Conservation (phyloP, 139 green algal genomes). For the Haematococcus sp. region DNA sequence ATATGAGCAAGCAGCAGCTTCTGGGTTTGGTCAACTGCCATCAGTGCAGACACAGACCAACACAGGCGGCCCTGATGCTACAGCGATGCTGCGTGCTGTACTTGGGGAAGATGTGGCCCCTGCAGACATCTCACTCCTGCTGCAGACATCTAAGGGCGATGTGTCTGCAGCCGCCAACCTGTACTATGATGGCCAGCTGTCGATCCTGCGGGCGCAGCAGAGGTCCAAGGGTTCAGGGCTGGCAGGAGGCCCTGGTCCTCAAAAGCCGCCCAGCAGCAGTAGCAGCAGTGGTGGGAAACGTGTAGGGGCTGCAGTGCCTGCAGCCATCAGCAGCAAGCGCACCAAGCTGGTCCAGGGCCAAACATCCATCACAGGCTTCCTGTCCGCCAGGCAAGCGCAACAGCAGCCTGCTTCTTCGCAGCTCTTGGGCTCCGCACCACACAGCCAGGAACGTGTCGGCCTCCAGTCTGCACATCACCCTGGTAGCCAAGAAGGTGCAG, state of each 20-base stretch:
- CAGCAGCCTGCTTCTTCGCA: background rate
- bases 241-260: background rate
- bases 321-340: no score
- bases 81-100: slow-evolving; percentile 29
- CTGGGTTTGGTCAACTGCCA: background rate
- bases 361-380: background rate
- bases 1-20: background rate
- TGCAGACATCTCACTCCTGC: slow-evolving; percentile 25
- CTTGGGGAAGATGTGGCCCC: slow-evolving; percentile 25
- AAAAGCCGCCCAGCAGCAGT: background rate
- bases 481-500: no score
- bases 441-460: no score
- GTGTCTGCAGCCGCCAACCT: slow-evolving; percentile 32
- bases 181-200: slow-evolving; percentile 29
- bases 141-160: slow-evolving; percentile 27
- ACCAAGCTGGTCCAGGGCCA: no score
- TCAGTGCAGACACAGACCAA: background rate
- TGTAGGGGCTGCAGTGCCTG: background rate
- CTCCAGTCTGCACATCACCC: no score
- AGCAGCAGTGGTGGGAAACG: background rate
- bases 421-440: no score
- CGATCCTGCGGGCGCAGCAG: background rate
- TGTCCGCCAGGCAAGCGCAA: background rate
- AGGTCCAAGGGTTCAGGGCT: background rate
- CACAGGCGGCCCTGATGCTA: no score